Evolutionary conservation across 2,329 filamentous ascomycete species (phyloP), one percentile per base, ranked within the genome.

Genomic region (Fusarium sublunatum): DNA sequence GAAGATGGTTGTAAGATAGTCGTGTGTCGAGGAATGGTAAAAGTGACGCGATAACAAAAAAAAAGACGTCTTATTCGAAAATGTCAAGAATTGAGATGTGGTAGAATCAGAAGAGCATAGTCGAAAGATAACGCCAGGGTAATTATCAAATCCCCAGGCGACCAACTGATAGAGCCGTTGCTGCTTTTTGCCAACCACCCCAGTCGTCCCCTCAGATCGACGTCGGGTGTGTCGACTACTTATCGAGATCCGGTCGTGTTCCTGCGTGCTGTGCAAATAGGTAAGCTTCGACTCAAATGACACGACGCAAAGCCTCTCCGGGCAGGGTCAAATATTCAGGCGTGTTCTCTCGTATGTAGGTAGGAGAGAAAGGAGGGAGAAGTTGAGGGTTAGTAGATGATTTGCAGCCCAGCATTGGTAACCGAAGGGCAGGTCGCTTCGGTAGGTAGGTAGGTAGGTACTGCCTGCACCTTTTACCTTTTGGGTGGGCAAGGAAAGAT

Each of bases 131-230:
- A 51, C 43, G 61, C 57, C 38, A 46, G 53, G 59, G 52, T 53
- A 58, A 59, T 57, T 60, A 55, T 64, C 61, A 49, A 58, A 46
- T 53, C 56, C 56, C 55, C 49, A 47, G 62, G 49, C 52, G 49
- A 52, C 53, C 28, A 36, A 63, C 44, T 46, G 38, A 42, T 48
- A 57, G 28, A 36, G 48, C 36, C 48, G 55, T 44, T 59, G 50
- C 60, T 51, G 45, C 59, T 61, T 58, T 67, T 66, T 7, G 49
- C 64, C 64, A 61, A 62, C 52, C 57, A 64, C 60, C 65, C 65
- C 44, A 67, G 57, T 61, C 53, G 61, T 60, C 55, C 58, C 53
- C 57, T 60, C 52, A 38, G 47, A 58, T 65, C 36, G 54, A 54
- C 51, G 63, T 53, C 34, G 52, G 53, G 58, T 49, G 42, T 45